These are phyloP conservation scores for Elsinoe ampelina DNA, from an alignment of 2,329 filamentous ascomycete genomes.

Conservation along the genomic window DNA sequence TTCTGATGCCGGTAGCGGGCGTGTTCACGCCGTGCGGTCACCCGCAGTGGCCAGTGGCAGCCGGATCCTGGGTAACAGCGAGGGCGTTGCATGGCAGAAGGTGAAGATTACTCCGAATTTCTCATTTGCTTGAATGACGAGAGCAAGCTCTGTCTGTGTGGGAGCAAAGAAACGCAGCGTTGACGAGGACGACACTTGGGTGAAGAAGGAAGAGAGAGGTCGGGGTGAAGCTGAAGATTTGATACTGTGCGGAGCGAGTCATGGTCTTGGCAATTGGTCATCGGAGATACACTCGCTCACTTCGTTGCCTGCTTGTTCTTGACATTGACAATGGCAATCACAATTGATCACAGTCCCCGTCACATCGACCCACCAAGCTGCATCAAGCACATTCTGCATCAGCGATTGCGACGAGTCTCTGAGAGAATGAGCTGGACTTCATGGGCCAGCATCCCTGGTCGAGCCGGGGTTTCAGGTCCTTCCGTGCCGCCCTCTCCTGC, in stretches of 20 bases:
- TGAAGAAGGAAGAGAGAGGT: constrained; percentile 27
- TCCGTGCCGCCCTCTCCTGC: not conserved
- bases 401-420: no score
- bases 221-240: constrained; percentile 15
- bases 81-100: constrained; percentile 35
- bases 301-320: not conserved
- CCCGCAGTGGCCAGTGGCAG: constrained; percentile 54
- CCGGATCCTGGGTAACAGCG: constrained; percentile 16
- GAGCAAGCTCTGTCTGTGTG: constrained; percentile 46
- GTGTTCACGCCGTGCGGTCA: constrained; percentile 76
- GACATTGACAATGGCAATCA: no score
- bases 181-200: constrained; percentile 74
- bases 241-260: constrained; percentile 10
- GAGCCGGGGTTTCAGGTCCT: not conserved
- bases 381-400: no score
- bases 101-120: constrained; percentile 98
- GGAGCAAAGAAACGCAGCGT: constrained; percentile 95
- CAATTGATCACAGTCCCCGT: no score
- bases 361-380: no score
- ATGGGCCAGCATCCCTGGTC: not conserved
- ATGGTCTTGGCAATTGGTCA: not conserved
- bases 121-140: constrained; percentile 64
- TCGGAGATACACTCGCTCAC: not conserved
- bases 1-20: constrained; percentile 91
- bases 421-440: not conserved